Evolutionary conservation across 305 asterid genomes (phyloP), one percentile per base, ranked within the genome.

Genomic region (Fraxinus sp.): DNA sequence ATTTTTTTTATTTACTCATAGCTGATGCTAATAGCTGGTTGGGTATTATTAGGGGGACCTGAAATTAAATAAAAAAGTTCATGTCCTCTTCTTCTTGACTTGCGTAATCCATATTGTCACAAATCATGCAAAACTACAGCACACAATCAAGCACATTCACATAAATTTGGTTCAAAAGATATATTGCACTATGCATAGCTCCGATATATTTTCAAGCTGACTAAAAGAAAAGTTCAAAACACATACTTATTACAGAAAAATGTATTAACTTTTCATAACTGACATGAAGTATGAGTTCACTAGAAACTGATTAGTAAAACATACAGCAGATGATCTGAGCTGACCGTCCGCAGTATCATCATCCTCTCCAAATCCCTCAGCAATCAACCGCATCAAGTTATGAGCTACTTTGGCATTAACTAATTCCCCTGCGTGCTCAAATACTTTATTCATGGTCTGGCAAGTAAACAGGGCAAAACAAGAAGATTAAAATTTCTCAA

Each of bases 381-480:
- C 98, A 88, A 94, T 96, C 91, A 96, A 85, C 72, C 91, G 89
- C 99, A 96, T 94, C 90, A 96, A 89, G 89, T 93, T 96, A 89
- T 96, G 99, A 14, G 97, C 98, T 82, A 94, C 95, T 89, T 96
- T 96, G 77, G 88, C 32, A 85, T 96, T 92, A 80, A 96, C 97
- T 85, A 96, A 86, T 88, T 96, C 97, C 83, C 98, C 99, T 5
- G 98, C 99, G 71, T 96, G 98, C 92, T 94, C 96, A 87, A 96
- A 96, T 77, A 96, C 98, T 91, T 90, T 94, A 86, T 96, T 96
- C 99, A 96, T 96, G 78, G 98, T 93, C 99, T 94, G 97, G 74
- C 46, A 86, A 78, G 87, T 81, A 79, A 88, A 79, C 35, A 84
- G 7, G 46, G 62, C 20, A 79, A 80, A 46, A 84, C 78, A 66